phyloP scores from a whole-genome alignment of 164 flowering plant species.

The Buxus sempervirens region DNA sequence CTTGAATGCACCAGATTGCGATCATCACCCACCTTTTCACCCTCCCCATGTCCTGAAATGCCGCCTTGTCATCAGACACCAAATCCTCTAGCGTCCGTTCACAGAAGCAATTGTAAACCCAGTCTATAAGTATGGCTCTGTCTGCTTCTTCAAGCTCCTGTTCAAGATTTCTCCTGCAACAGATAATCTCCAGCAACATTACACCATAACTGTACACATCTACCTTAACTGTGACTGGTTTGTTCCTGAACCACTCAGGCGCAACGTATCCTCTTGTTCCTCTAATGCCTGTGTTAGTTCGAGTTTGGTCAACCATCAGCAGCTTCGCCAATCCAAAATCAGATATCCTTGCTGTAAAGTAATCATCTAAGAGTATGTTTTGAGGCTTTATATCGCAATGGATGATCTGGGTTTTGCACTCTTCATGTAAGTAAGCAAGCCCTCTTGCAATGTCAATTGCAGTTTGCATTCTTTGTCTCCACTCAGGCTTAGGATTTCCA shows the following conservation, averaged over 20 bases:
- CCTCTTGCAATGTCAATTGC: slow-evolving; percentile 17
- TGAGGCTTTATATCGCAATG: slow-evolving; percentile 27
- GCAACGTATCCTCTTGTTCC: slow-evolving; percentile 15
- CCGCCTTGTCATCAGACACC: slow-evolving; percentile 5
- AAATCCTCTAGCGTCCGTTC: background rate
- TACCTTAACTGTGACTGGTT: slow-evolving; percentile 7
- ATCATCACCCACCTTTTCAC: slow-evolving; percentile 5
- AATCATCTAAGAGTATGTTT: slow-evolving; percentile 21
- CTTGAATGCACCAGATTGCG: background rate
- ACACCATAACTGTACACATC: slow-evolving; percentile 16
- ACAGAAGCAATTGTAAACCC: slow-evolving; percentile 5
- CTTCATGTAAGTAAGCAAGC: slow-evolving; percentile 23
- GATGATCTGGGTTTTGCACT: slow-evolving; percentile 24
- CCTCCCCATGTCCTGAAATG: background rate
- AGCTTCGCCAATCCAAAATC: slow-evolving; percentile 20
- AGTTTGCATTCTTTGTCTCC: slow-evolving; percentile 13
- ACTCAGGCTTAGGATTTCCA: slow-evolving; percentile 9
- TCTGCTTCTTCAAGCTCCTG: background rate
- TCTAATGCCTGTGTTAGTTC: slow-evolving; percentile 9
- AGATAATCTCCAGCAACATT: background rate
- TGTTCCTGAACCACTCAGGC: slow-evolving; percentile 14
- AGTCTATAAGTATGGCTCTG: background rate
- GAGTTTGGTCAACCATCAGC: slow-evolving; percentile 1
- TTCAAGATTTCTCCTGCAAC: slow-evolving; percentile 9
- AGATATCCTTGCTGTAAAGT: slow-evolving; percentile 13